Conservation (phyloP, 495 filamentous ascomycete species). For the Penicillium longicatenatum region DNA sequence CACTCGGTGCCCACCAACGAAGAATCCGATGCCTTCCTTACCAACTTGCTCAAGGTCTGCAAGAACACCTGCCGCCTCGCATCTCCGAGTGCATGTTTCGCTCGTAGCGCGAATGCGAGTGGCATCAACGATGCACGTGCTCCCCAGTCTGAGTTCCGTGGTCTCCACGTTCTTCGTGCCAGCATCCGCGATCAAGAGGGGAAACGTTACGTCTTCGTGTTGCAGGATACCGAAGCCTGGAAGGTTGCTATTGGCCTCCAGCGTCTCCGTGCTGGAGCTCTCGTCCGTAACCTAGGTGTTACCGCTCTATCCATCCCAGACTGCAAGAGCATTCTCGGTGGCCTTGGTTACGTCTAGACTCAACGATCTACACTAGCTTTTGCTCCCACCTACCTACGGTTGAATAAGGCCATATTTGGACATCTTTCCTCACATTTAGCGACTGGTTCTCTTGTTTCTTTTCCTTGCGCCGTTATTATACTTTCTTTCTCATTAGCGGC, state of each 20-base stretch:
- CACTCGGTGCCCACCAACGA: constrained; percentile 57
- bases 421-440: constrained; percentile 5
- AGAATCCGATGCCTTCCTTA: constrained; percentile 63
- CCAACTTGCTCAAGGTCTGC: constrained; percentile 60
- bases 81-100: constrained; percentile 37
- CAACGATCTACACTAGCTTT: constrained; percentile 1
- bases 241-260: constrained; percentile 85
- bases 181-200: constrained; percentile 82
- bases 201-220: constrained; percentile 78
- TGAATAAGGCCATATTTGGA: constrained; percentile 2
- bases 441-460: constrained; percentile 8
- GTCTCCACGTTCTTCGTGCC: constrained; percentile 79
- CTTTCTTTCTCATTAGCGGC: constrained; percentile 33
- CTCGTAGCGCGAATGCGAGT: constrained; percentile 22
- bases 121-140: constrained; percentile 17
- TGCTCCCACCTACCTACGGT: constrained; percentile 2
- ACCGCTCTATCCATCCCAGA: constrained; percentile 61
- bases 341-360: constrained; percentile 57
- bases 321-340: constrained; percentile 59
- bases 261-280: constrained; percentile 68
- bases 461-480: constrained; percentile 4
- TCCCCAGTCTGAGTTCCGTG: constrained; percentile 51
- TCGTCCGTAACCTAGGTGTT: constrained; percentile 68
- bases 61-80: constrained; percentile 59
- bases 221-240: constrained; percentile 85